These are phyloP conservation scores for Aspergillus diversus DNA, from an alignment of 495 filamentous ascomycete species.

Conservation along the genomic window DNA sequence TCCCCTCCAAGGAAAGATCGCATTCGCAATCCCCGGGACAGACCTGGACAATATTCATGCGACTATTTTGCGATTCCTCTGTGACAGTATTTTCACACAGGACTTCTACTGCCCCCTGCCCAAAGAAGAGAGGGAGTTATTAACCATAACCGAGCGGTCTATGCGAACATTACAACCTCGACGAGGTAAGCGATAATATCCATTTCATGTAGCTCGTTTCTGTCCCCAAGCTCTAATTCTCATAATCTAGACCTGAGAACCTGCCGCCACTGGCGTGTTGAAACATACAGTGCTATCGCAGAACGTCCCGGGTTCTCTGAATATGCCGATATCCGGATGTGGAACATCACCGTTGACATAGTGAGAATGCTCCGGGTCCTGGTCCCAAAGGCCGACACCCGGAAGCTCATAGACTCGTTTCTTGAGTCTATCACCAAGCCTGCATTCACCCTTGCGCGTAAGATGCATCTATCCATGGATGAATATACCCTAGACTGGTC, in stretches of 20 bases:
- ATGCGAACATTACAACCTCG: slow-evolving; percentile 7
- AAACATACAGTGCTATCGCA: slow-evolving; percentile 10
- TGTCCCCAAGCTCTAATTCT: background rate
- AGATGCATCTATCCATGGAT: slow-evolving; percentile 13
- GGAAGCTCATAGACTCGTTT: slow-evolving; percentile 5
- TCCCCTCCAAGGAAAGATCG: background rate
- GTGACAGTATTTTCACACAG: slow-evolving; percentile 9
- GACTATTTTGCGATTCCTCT: background rate
- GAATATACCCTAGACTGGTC: slow-evolving; percentile 12
- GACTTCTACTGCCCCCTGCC: slow-evolving; percentile 15
- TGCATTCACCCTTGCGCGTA: slow-evolving; percentile 1
- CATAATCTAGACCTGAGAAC: slow-evolving; percentile 1
- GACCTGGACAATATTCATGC: slow-evolving; percentile 17
- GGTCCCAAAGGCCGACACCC: background rate
- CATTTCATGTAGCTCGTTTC: background rate
- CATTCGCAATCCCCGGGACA: background rate
- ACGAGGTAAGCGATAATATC: slow-evolving; percentile 1
- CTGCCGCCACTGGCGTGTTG: slow-evolving; percentile 12
- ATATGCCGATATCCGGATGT: background rate
- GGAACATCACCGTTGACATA: slow-evolving; percentile 7
- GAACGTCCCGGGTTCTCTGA: slow-evolving; percentile 1
- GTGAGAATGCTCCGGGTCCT: slow-evolving; percentile 4
- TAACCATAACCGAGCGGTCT: slow-evolving; percentile 2
- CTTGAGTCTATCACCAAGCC: slow-evolving; percentile 3
- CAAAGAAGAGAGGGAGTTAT: slow-evolving; percentile 2